Conservation (phyloP, 2,329 filamentous ascomycete species). For the Cercospora berteroae region DNA sequence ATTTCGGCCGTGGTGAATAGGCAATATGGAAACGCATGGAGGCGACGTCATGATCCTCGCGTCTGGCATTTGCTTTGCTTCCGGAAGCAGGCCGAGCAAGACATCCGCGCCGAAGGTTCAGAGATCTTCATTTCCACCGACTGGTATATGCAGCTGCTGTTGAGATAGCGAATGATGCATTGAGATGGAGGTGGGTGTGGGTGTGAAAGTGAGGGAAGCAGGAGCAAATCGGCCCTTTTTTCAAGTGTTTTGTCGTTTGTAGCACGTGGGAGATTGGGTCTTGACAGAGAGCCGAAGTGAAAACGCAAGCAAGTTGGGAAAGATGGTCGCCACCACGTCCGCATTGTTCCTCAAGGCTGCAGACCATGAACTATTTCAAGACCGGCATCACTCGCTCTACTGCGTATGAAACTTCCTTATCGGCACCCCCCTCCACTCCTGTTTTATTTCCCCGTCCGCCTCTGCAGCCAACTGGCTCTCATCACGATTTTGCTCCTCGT, state of each 20-base stretch:
- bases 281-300: too few relatives aligned
- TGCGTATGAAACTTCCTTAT: constrained; percentile 2
- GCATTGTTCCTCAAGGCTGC: too few relatives aligned
- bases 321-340: too few relatives aligned
- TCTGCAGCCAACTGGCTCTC: constrained; percentile 36
- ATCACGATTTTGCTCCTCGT: constrained; percentile 19
- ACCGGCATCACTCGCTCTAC: neutral
- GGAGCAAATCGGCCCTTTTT: too few relatives aligned
- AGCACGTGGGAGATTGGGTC: too few relatives aligned
- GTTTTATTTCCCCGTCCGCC: constrained; percentile 37
- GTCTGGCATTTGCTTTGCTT: neutral
- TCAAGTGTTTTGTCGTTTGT: too few relatives aligned
- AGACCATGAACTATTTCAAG: neutral
- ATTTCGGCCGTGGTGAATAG: neutral
- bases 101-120: neutral
- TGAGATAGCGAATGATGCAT: too few relatives aligned
- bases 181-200: too few relatives aligned
- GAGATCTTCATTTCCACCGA: neutral
- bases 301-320: too few relatives aligned
- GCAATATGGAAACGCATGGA: neutral
- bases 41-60: neutral
- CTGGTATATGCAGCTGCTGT: too few relatives aligned
- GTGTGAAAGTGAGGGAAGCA: too few relatives aligned
- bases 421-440: constrained; percentile 25
- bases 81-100: neutral